phyloP scores from a whole-genome alignment of 768 basidiomycete species.

The Serendipita sp. region DNA sequence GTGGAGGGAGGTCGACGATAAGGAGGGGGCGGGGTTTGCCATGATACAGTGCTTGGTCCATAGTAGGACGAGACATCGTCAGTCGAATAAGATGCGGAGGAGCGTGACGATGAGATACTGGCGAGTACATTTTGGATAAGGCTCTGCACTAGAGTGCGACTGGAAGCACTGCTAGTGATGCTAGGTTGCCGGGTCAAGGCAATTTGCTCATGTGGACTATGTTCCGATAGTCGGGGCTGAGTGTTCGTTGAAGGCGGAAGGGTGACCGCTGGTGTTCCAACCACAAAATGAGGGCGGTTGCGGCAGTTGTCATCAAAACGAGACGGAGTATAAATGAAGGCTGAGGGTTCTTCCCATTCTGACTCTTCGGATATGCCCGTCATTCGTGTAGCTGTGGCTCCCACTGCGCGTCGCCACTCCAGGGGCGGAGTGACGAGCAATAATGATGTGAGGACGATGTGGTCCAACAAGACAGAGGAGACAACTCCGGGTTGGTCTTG shows the following conservation, averaged over 20 bases:
- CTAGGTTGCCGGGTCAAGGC: background rate
- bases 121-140: background rate
- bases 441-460: background rate
- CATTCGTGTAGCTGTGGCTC: constrained; percentile 1
- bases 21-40: background rate
- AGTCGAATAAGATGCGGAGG: background rate
- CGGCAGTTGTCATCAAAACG: background rate
- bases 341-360: background rate
- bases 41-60: background rate
- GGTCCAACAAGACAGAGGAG: background rate
- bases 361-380: background rate
- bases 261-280: background rate
- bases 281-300: background rate
- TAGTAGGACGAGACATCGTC: background rate
- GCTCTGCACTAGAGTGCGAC: background rate
- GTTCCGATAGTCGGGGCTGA: background rate
- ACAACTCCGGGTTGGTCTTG: background rate
- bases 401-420: background rate
- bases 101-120: background rate
- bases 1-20: background rate
- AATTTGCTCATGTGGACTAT: background rate
- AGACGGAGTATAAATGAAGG: background rate
- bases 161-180: background rate
- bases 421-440: background rate
- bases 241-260: background rate